Conservation (phyloP, 768 basidiomycete species). For the Hygrophoropsis aurantiaca region DNA sequence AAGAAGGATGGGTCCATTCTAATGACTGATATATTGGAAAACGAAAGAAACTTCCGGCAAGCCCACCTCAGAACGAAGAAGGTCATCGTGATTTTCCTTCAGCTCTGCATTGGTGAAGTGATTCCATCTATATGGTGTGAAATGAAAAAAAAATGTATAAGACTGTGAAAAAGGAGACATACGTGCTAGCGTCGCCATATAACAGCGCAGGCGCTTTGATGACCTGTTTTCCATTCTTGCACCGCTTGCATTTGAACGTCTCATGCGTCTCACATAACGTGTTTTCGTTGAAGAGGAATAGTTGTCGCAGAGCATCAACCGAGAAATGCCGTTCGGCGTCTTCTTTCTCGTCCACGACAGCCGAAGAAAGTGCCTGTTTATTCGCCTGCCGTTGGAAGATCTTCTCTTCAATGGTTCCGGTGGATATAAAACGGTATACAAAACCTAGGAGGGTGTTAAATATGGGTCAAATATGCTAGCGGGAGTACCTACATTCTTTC, state of each 20-base stretch:
- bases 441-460: conserved; percentile 58
- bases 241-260: conserved; percentile 95
- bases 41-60: conserved; percentile 87
- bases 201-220: conserved; percentile 83
- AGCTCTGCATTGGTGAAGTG: conserved; percentile 91
- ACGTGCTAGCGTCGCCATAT: conserved; percentile 98
- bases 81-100: conserved; percentile 90
- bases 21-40: conserved; percentile 95
- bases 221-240: conserved; percentile 80
- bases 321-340: conserved; percentile 96
- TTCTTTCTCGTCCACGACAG: conserved; percentile 97
- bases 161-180: conserved; percentile 35
- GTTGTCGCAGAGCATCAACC: conserved; percentile 79
- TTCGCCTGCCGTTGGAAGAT: conserved; percentile 97
- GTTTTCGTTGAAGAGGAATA: conserved; percentile 88
- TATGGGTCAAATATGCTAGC: conserved; percentile 1
- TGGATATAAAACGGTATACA: conserved; percentile 96
- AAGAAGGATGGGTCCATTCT: conserved; percentile 12
- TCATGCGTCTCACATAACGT: conserved; percentile 95
- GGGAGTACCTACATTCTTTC: conserved; percentile 82
- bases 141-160: conserved; percentile 4
- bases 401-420: conserved; percentile 98
- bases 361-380: conserved; percentile 95
- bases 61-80: conserved; percentile 87
- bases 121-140: conserved; percentile 73